phyloP scores from a whole-genome alignment of 2,329 filamentous ascomycete genomes.

The Fusarium burgessii region DNA sequence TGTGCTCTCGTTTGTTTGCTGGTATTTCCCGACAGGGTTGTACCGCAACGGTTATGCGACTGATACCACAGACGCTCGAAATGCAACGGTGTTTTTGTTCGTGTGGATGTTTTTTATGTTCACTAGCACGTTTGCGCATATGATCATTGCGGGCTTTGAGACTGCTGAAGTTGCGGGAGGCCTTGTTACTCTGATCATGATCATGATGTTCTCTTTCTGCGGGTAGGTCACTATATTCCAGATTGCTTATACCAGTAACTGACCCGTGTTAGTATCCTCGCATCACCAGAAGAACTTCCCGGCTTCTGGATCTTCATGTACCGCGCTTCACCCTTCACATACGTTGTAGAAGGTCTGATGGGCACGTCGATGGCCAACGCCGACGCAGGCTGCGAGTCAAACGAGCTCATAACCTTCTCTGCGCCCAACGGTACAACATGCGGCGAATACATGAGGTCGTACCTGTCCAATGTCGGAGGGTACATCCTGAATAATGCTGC shows the following conservation, averaged over 20 bases:
- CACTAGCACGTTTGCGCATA: slow-evolving; percentile 73
- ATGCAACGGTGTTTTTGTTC: slow-evolving; percentile 72
- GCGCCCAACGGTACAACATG: slow-evolving; percentile 68
- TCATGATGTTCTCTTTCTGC: slow-evolving; percentile 72
- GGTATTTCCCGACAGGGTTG: slow-evolving; percentile 76
- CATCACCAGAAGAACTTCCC: slow-evolving; percentile 70
- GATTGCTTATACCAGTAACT: rapidly evolving
- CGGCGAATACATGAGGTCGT: slow-evolving; percentile 63
- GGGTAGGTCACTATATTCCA: slow-evolving; percentile 64
- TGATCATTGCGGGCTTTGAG: slow-evolving; percentile 73
- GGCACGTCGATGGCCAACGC: slow-evolving; percentile 73
- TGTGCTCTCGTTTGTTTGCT: slow-evolving; percentile 71
- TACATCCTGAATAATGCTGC: slow-evolving; percentile 50
- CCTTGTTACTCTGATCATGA: slow-evolving; percentile 72
- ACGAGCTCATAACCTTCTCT: slow-evolving; percentile 73
- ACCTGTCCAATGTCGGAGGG: slow-evolving; percentile 60
- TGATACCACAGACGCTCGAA: slow-evolving; percentile 59
- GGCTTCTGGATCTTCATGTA: slow-evolving; percentile 85
- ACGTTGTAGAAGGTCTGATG: slow-evolving; percentile 75
- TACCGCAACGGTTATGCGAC: slow-evolving; percentile 68
- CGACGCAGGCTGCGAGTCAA: slow-evolving; percentile 68
- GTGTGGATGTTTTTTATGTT: slow-evolving; percentile 74
- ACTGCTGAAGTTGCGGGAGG: slow-evolving; percentile 73
- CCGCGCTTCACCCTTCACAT: slow-evolving; percentile 78
- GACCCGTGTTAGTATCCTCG: slow-evolving; percentile 65